Evolutionary conservation across 208 protist species (phyloP), one percentile per base, ranked within the genome.

Genomic region (Trypanosoma cruzi): DNA sequence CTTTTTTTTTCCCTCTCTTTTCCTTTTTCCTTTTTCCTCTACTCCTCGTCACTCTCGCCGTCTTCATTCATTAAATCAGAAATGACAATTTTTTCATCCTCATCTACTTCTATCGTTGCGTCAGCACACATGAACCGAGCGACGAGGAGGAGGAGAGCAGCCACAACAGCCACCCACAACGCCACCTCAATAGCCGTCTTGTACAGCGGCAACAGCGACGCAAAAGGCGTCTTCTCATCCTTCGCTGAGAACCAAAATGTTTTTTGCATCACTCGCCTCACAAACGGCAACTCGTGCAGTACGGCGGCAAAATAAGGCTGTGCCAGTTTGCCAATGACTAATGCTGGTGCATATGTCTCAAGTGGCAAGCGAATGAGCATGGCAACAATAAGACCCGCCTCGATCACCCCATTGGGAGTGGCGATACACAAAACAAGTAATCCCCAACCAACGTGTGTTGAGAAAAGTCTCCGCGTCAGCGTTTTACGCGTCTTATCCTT

Each of bases 291-390:
- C 26, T 68, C 58, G 16, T 62, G 68, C 34, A 89, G 56, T 20
- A 75, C 73, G 14, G 87, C 81, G 8, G 73, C 68, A 28, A 82
- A 56, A 64, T 91, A 94, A 24, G 85, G 85, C 42, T 79, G 77
- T 48, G 81, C 32, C 22, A 94, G 63, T 57, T 80, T 73, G n/a
- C 82, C 83, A 7, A 86, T 54, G 4, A 90, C 50, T 36, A 90
- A 55, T 1, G 82, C 79, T 4, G 85, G 85, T 5, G 64, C 59
- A 71, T 86, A 91, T n/a, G 84, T 82, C 22, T 70, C 49, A n/a
- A 55, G 49, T 4, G 81, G 79, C 22, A 91, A 68, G 50, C 81
- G 70, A 14, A 60, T 53, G n/a, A 77, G 24, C 13, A 89, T 60
- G 20, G 85, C 50, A 31, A 82, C 56, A n/a, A 89, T n/a, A 16